Base-by-base conservation (phyloP, 169 alveolate genomes). In the Cryptosporidium canis region DNA sequence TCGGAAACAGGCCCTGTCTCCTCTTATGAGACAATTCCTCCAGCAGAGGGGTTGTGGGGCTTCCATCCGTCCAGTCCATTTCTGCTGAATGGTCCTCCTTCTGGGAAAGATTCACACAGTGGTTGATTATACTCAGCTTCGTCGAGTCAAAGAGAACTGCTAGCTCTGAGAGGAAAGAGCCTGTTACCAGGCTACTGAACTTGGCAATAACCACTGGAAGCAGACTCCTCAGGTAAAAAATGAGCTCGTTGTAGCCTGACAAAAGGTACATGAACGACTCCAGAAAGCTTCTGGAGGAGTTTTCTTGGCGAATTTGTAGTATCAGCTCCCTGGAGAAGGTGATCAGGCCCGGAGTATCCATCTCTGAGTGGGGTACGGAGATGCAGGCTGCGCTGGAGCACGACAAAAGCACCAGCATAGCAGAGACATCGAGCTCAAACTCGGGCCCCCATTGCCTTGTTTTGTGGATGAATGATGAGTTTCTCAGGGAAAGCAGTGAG, bases 261-360 rank as follows among this genome's bases (percentile, higher is more conserved):
- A 77, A 48, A 29, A 41, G 47, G 63, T 77, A 77, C 87, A 77
- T 77, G 24, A 77, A 58, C 16, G 87, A 56, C 48, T 77, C 87
- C 24, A 77, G 37, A 55, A 77, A 77, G 66, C 87, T 77, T 27
- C 87, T 77, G 11, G 66, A 41, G 16, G 51, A 21, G 27, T 77
- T 77, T 35, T 77, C 87, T 41, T 35, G 47, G 24, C 37, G 47
- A 24, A 63, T 77, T 21, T 35, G 41, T 12, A 55, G 12, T 12
- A 53, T 39, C 3, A 58, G 55, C 14, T 61, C 47, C 27, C 18
- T n/a, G 3, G 77, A 77, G 58, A 61, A 58, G 11, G 18, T 18
- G 3, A 58, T 7, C 7, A 77, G 24, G 6, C 44, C 58, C 31
- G 29, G 77, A 29, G 58, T 21, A 14, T 21, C 45, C 72, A 77